These are phyloP conservation scores for Aegle marmelos DNA, from an alignment of 345 rosid species.

Conservation along the genomic window DNA sequence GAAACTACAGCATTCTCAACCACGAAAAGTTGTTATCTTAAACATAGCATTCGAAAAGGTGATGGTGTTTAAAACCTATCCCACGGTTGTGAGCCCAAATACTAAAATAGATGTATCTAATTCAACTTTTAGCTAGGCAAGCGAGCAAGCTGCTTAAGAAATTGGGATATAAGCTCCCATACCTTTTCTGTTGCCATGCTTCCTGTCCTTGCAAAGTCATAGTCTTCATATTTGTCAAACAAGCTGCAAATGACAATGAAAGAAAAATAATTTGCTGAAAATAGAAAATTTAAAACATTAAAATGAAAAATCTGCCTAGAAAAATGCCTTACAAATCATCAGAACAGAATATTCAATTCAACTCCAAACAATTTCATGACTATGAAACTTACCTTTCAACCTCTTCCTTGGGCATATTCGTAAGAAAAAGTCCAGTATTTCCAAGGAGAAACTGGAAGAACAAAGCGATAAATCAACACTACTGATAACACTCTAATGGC, in stretches of 20 bases:
- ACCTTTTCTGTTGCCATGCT: conserved; percentile 75
- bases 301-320: neutral
- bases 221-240: conserved; percentile 74
- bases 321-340: neutral
- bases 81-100: neutral
- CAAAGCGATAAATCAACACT: neutral
- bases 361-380: neutral
- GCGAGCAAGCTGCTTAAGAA: neutral
- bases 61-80: neutral
- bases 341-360: neutral
- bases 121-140: neutral
- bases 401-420: conserved; percentile 79
- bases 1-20: neutral
- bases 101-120: neutral
- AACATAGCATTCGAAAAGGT: neutral
- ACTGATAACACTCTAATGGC: neutral
- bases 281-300: neutral
- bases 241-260: conserved; percentile 40
- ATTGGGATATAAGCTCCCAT: neutral
- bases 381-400: conserved; percentile 59
- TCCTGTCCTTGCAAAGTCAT: conserved; percentile 87
- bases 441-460: conserved; percentile 62
- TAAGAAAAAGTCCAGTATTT: conserved; percentile 76
- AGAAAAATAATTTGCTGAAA: neutral
- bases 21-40: neutral